phyloP scores from a whole-genome alignment of 2,329 filamentous ascomycete species.

The Diaporthe helianthi region DNA sequence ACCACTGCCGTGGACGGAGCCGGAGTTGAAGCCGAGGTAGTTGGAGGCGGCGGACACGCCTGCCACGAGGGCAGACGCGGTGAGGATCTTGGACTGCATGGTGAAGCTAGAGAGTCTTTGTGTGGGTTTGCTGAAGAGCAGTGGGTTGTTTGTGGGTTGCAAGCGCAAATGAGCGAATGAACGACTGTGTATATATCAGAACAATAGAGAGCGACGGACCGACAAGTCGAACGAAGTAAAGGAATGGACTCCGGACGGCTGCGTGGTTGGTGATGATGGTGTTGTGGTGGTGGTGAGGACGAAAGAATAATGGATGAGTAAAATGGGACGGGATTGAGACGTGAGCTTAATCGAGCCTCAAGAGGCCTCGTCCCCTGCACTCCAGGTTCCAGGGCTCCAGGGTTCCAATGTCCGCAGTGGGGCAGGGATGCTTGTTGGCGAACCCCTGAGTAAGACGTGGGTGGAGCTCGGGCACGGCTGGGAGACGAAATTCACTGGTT shows the following conservation, averaged over 20 bases:
- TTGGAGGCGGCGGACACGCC: slow-evolving; percentile 40
- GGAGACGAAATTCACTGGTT: slow-evolving; percentile 13
- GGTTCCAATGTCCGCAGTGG: slow-evolving; percentile 8
- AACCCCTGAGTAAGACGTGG: slow-evolving; percentile 10
- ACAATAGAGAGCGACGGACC: background rate
- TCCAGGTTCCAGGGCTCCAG: background rate
- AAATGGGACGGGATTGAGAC: slow-evolving; percentile 8
- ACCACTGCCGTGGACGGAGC: slow-evolving; percentile 66
- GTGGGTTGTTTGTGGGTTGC: background rate
- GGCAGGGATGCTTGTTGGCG: slow-evolving; percentile 18
- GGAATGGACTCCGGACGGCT: slow-evolving; percentile 27
- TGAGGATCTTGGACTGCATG: slow-evolving; percentile 29
- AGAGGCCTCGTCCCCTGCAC: slow-evolving; percentile 12
- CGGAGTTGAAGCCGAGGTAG: slow-evolving; percentile 77
- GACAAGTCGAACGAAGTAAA: slow-evolving; percentile 25
- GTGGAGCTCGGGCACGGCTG: slow-evolving; percentile 20
- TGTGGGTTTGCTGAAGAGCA: slow-evolving; percentile 10
- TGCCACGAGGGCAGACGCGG: slow-evolving; percentile 27
- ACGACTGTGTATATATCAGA: slow-evolving; percentile 7
- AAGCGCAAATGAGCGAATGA: background rate
- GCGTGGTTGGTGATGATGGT: slow-evolving; percentile 11
- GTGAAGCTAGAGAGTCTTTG: background rate
- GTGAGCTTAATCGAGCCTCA: background rate
- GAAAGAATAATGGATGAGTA: slow-evolving; percentile 1
- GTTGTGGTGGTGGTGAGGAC: background rate